phyloP scores from a whole-genome alignment of 768 basidiomycete genomes.

The Tricholoma terreum region DNA sequence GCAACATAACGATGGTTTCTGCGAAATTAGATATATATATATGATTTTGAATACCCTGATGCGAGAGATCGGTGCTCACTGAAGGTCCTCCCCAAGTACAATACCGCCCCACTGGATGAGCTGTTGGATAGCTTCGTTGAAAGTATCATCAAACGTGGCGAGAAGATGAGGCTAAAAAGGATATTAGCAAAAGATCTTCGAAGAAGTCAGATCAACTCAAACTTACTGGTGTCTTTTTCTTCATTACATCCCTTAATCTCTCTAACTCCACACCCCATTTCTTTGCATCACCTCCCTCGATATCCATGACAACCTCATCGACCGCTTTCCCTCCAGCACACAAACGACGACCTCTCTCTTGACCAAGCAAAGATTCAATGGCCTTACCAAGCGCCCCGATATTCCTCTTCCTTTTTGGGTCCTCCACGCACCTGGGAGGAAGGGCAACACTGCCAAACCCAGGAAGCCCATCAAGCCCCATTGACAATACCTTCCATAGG shows the following conservation, averaged over 20 bases:
- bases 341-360: conserved; percentile 60
- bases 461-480: conserved; percentile 64
- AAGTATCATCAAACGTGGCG: conserved; percentile 65
- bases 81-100: conserved; percentile 57
- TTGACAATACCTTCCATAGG: conserved; percentile 46
- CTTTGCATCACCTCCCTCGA: conserved; percentile 67
- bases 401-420: conserved; percentile 68
- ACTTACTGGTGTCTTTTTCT: conserved; percentile 53
- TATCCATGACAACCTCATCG: conserved; percentile 32
- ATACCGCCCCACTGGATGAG: conserved; percentile 72
- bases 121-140: conserved; percentile 76
- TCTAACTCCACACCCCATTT: conserved; percentile 72
- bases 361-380: conserved; percentile 60
- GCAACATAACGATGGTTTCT: conserved; percentile 77
- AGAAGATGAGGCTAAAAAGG: conserved; percentile 50
- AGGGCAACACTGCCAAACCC: conserved; percentile 74
- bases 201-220: conserved; percentile 8
- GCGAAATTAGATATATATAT: conserved; percentile 3
- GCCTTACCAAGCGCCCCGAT: conserved; percentile 75
- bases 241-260: conserved; percentile 54
- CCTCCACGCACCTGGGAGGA: conserved; percentile 73
- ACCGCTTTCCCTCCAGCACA: conserved; percentile 51
- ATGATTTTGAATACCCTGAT: conserved; percentile 9
- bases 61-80: conserved; percentile 43
- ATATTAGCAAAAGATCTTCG: neutral